Conservation (phyloP, 1,139 yeast species). For the Geotrichum restrictum region DNA sequence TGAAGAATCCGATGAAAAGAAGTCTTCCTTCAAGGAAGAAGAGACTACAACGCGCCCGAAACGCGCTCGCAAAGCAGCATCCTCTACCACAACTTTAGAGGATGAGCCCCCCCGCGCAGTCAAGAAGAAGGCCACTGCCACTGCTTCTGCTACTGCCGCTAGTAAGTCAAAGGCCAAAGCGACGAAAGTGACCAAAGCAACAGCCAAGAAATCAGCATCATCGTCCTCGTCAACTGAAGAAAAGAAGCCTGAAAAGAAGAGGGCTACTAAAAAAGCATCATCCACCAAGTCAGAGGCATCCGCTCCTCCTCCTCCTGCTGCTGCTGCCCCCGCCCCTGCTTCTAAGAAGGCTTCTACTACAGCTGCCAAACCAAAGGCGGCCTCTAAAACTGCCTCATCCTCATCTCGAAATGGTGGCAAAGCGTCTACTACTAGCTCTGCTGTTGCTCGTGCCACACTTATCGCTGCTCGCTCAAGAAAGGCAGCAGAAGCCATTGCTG, state of each 20-base stretch:
- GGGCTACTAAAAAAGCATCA: conserved; percentile 9
- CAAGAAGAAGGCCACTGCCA: conserved; percentile 6
- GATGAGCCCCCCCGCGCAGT: conserved; percentile 9
- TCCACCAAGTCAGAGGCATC: conserved; percentile 1
- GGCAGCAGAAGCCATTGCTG: background rate
- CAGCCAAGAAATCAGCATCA: no score
- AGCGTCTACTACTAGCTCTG: conserved; percentile 8
- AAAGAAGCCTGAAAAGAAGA: conserved; percentile 10
- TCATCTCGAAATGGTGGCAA: background rate
- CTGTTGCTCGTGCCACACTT: conserved; percentile 15
- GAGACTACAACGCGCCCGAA: conserved; percentile 12
- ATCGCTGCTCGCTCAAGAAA: conserved; percentile 11
- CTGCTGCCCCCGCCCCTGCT: no score
- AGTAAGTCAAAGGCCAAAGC: background rate
- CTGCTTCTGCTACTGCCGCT: conserved; percentile 2
- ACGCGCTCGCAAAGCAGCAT: conserved; percentile 17
- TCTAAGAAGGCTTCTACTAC: background rate
- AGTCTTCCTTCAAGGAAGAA: background rate
- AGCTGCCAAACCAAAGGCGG: background rate
- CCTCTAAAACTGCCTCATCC: conserved; percentile 9
- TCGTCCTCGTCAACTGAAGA: background rate
- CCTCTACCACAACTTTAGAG: conserved; percentile 15
- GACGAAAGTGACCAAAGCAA: background rate
- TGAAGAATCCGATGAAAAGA: conserved; percentile 11
- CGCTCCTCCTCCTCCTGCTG: no score